phyloP scores from a whole-genome alignment of 1,139 yeast genomes.

The Geotrichum candidum region DNA sequence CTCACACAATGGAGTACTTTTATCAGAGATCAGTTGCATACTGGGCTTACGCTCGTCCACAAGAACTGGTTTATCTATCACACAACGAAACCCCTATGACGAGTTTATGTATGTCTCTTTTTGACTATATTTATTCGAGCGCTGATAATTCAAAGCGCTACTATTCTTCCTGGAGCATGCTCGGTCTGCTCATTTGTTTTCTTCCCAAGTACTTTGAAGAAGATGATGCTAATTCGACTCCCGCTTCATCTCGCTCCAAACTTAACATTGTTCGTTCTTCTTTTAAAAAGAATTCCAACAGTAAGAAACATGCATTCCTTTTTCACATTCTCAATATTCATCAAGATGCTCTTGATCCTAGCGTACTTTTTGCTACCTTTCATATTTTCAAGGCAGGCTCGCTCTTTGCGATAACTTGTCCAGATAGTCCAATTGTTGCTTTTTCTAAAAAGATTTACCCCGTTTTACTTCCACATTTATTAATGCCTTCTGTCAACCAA shows the following conservation, averaged over 20 bases:
- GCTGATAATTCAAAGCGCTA: conserved; percentile 22
- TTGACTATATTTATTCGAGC: conserved; percentile 24
- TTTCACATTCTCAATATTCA: conserved; percentile 11
- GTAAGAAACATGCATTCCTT: conserved; percentile 12
- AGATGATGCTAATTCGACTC: conserved; percentile 2
- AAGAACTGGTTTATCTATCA: conserved; percentile 38
- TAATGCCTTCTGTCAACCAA: conserved; percentile 9
- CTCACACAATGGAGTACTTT: conserved; percentile 47
- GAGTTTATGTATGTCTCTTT: conserved; percentile 22
- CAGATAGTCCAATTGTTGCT: conserved; percentile 10
- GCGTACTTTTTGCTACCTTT: conserved; percentile 5
- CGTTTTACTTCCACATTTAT: conserved; percentile 13
- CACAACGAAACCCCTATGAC: conserved; percentile 21
- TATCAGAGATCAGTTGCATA: conserved; percentile 46
- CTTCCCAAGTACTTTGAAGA: conserved; percentile 28
- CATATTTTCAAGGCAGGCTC: conserved; percentile 12
- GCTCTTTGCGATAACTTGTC: not conserved
- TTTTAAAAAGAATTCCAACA: conserved; percentile 1
- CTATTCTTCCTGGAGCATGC: conserved; percentile 27
- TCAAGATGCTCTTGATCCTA: not conserved
- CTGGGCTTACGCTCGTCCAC: conserved; percentile 56
- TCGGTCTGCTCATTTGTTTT: conserved; percentile 32
- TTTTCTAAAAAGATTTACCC: conserved; percentile 16
- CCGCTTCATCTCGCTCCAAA: conserved; percentile 14
- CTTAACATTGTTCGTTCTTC: conserved; percentile 9